These are phyloP conservation scores for Daldinia caldariorum DNA, from an alignment of 495 filamentous ascomycete species.

Conservation along the genomic window DNA sequence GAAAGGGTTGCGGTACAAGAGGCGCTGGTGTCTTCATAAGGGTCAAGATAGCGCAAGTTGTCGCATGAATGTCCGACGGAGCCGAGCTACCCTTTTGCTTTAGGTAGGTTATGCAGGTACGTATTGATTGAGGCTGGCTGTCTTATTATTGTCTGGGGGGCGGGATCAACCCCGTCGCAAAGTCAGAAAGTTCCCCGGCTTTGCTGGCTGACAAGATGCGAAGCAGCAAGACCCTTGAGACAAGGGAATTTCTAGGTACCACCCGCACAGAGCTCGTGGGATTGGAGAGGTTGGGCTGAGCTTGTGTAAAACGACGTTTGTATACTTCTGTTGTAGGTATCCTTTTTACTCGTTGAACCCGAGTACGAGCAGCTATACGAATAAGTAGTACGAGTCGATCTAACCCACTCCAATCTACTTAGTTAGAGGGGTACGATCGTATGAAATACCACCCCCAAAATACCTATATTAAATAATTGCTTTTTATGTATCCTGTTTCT, in stretches of 20 bases:
- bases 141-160: slow-evolving; percentile 8
- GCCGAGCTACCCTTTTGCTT: slow-evolving; percentile 32
- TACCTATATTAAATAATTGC: not conserved
- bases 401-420: not conserved
- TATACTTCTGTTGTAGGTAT: slow-evolving; percentile 18
- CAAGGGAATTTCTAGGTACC: slow-evolving; percentile 24
- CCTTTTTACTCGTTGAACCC: slow-evolving; percentile 9
- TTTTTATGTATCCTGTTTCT: slow-evolving; percentile 8
- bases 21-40: slow-evolving; percentile 38
- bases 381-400: not conserved
- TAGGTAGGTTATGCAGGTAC: not conserved
- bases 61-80: slow-evolving; percentile 40
- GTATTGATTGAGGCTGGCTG: slow-evolving; percentile 9
- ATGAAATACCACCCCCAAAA: not conserved
- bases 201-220: slow-evolving; percentile 25
- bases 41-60: slow-evolving; percentile 19
- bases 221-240: slow-evolving; percentile 19
- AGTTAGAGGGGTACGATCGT: not conserved
- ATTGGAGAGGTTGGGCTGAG: too few relatives aligned
- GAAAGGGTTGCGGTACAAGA: slow-evolving; percentile 19
- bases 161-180: slow-evolving; percentile 11
- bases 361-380: not conserved
- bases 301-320: too few relatives aligned
- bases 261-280: slow-evolving; percentile 1
- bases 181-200: slow-evolving; percentile 7